Base-by-base conservation (phyloP, 176 grass and related monocot species). In the Aegilops tauschii region DNA sequence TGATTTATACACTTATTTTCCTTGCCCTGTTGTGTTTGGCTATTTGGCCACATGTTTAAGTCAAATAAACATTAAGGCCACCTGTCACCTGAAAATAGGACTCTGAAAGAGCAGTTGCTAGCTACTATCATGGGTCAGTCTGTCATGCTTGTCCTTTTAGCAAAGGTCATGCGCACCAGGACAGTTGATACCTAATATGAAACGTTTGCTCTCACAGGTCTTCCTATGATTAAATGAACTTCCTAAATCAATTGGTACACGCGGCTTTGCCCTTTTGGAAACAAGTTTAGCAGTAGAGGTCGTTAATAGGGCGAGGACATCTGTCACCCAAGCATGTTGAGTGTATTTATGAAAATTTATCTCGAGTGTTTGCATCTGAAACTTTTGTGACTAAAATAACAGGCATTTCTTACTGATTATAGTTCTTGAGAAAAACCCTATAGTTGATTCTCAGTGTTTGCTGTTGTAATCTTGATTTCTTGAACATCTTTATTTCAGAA, bases 401-500 rank as follows among this genome's bases (percentile, higher is more conserved):
- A 40, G 2, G 32, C 6, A 39, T 67, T 78, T 78, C 56, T 25
- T 25, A 18, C 31, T 20, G 16, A 21, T 28, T 12, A 23, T 36
- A 54, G 50, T 54, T 54, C 7, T 54, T 54, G 50, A 54, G 50
- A 18, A 54, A 54, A 18, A 18, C 16, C 50, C 16, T 54, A 54
- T 18, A 20, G 30, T 79, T 6, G 10, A 54, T 32, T 69, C 14
- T 31, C 23, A 75, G 42, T 27, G 21, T 54, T 44, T 78, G 21
- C 72, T 75, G 34, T 50, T 49, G 13, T 75, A 78, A 75, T 66
- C 64, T 62, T 34, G 32, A 34, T 34, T 34, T 34, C 32, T 34
- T 67, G 6, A 87, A 81, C 18, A 40, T 78, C 5, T 82, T 62
- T 82, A 65, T 82, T 68, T 39, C 37, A 76, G 73, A 87, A 27